A percentile compares a stretch with the other conserved stretches of the same genome.
Evolutionary conservation across 73 alveolate species (phyloP).

Genomic region (Paramecium octaurelia): DNA sequence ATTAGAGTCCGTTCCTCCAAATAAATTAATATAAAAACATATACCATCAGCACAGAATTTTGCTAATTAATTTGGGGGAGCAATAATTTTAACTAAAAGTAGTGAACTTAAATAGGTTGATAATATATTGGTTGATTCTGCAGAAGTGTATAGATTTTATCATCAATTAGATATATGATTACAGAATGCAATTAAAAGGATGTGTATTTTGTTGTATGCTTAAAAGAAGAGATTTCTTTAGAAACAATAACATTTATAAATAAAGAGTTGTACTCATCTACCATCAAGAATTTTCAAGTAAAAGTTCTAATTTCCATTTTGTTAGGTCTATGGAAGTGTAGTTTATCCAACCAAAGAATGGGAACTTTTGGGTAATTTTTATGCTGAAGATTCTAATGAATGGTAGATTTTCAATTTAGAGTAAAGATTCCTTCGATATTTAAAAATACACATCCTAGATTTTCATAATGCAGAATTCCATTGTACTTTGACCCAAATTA

Average conservation of each 20-base stretch:
- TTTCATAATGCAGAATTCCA: neutral
- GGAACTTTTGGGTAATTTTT: constrained; percentile 9
- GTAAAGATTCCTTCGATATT: neutral
- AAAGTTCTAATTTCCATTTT: neutral
- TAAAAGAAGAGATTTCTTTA: constrained; percentile 18
- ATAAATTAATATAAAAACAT: neutral
- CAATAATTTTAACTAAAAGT: neutral
- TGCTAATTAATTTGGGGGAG: constrained; percentile 11
- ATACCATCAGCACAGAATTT: neutral
- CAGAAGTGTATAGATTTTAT: neutral
- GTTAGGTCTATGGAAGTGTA: neutral
- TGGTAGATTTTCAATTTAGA: neutral
- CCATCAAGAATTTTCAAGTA: constrained; percentile 13
- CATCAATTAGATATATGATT: neutral
- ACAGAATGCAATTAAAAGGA: neutral
- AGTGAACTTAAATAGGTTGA: neutral
- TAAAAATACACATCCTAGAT: neutral
- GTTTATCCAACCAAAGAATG: constrained; percentile 26
- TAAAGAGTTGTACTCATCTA: constrained; percentile 1
- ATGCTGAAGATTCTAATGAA: constrained; percentile 14
- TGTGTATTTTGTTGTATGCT: neutral
- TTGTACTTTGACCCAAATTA: constrained; percentile 9
- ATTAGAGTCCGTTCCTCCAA: neutral
- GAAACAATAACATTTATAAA: neutral
- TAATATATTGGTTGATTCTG: neutral